Evolutionary conservation across 495 filamentous ascomycete genomes (phyloP), one percentile per base, ranked within the genome.

Genomic region (Penicillium robsamsonii): DNA sequence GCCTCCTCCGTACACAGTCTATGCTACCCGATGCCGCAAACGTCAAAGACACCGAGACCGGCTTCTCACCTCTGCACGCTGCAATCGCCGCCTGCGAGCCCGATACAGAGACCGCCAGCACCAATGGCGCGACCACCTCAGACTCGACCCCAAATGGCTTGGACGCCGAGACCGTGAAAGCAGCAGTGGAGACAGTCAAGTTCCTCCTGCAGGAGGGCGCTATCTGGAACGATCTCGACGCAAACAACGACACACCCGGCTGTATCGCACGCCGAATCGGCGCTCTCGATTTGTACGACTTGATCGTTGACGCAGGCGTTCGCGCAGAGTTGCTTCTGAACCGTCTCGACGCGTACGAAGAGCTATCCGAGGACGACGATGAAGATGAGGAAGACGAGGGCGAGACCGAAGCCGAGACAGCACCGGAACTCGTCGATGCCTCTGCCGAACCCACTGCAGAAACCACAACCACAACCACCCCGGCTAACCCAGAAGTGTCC

Each of bases 211-310:
- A 91, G 62, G 84, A 89, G 66, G 94, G 94, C 3, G 95, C 90
- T 5, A 96, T 97, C 52, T 98, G 94, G 94, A 98, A 98, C 72
- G 92, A 96, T 69, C 76, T 98, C 4, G 91, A 97, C 62, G 72
- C 76, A 37, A 84, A 88, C 43, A 80, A 88, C 54, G 92, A 97
- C 79, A 98, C 95, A 13, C 93, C 94, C 0, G 94, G 91, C 1
- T 97, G 95, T 73, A 65, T 97, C 17, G 94, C 94, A 11, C 75
- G 75, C 38, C 75, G 91, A 31, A 72, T 96, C 13, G 87, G 86
- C 0, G 70, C 87, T 58, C 75, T 64, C n/a, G 84, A 87, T 52
- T 68, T 96, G 44, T 98, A 98, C 66, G 83, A 89, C 18, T 64
- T 92, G 35, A 85, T 93, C 64, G 92, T 97, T 1, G 90, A 95